Evolutionary conservation across 768 basidiomycete species (phyloP), one percentile per base, ranked within the genome.

Genomic region (Rhodotorula babjevae): DNA sequence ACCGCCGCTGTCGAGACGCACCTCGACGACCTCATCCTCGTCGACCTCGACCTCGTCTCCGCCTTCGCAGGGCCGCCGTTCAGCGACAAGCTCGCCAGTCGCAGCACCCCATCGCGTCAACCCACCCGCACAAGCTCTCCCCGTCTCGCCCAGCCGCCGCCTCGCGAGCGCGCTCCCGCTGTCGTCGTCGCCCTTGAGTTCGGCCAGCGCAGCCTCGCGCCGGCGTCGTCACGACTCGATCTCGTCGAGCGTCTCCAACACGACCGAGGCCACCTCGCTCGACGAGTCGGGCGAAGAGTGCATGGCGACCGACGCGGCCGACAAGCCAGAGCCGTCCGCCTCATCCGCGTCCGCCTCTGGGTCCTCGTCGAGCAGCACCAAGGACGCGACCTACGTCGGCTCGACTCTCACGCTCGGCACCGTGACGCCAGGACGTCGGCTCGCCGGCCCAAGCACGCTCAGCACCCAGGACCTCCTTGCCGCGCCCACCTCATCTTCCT

Each of bases 201-300:
- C 66, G 59, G 58, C 63, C 21, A 61, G 58, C 36, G 64, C 71
- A 27, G 64, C 71, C 3, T 29, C 29, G 11, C 29, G 63, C 6
- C 67, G 67, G 4, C 62, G 67, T 1, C 40, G 67, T 16, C 72
- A 73, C 61, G 68, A 68, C 56, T 69, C 68, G 40, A 55, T 73
- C 44, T 73, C 68, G 40, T 73, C 72, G 27, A 73, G 63, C 64
- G 64, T 73, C 3, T 63, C 61, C 14, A 59, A 46, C 49, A 69
- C 72, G 16, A 73, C 72, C 40, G 72, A 73, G 18, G 60, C 72
- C 9, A 73, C 72, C 33, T 66, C 64, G 7, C 59, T 63, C 61
- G 72, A 73, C 49, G 72, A 57, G 36, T 67, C 68, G 57, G 72
- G 64, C 40, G 67, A 62, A 60, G 68, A 73, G 61, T 69, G 61